These are phyloP conservation scores for Entophlyctis luteolus DNA, from an alignment of 192 early-diverging fungal genomes.

Conservation along the genomic window DNA sequence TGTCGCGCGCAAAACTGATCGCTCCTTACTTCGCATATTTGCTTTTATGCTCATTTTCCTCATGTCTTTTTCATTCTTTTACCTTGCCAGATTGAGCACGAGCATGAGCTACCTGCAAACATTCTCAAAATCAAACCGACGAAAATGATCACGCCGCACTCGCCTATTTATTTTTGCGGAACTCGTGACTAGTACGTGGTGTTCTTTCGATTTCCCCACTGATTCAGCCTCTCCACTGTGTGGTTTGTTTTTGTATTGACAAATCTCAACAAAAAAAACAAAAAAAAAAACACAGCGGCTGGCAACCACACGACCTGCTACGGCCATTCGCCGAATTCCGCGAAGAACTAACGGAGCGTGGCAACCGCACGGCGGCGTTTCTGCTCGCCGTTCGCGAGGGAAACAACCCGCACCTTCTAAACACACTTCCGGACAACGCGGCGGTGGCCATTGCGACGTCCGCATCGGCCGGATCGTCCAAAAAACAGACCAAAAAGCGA, in stretches of 20 bases:
- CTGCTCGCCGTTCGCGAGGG: constrained; percentile 1
- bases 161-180: constrained; percentile 21
- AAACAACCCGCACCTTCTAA: neutral
- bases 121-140: constrained; percentile 22
- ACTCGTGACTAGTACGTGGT: constrained; percentile 24
- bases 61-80: too few relatives aligned
- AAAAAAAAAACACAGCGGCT: too few relatives aligned
- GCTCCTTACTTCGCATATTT: too few relatives aligned
- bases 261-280: too few relatives aligned
- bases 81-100: constrained; percentile 25
- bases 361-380: neutral
- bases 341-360: neutral
- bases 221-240: neutral
- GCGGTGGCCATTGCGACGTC: neutral
- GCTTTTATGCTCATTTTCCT: too few relatives aligned
- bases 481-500: neutral
- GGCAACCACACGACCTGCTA: constrained; percentile 4
- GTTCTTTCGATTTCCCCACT: neutral
- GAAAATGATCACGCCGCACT: neutral
- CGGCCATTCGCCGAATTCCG: neutral
- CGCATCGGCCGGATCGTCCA: too few relatives aligned
- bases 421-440: neutral
- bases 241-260: too few relatives aligned
- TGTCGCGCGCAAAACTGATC: too few relatives aligned
- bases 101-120: constrained; percentile 5